phyloP scores from a whole-genome alignment of 371 early-diverging fungal species.

The Mortierella sp. region DNA sequence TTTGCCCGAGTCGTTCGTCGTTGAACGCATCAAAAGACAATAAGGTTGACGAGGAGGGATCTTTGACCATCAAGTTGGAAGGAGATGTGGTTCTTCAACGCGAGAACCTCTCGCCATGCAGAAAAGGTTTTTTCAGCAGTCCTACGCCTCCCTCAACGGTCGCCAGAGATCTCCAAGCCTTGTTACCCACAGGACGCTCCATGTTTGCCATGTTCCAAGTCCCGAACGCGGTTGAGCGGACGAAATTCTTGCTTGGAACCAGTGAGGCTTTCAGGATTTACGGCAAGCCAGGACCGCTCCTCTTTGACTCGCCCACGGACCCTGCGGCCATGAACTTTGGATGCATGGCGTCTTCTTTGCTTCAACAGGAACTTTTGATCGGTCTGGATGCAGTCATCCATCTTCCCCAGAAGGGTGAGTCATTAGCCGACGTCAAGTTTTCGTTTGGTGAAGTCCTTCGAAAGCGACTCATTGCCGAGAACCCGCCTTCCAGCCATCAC shows the following conservation, averaged over 20 bases:
- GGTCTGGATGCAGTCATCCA: slow-evolving; percentile 50
- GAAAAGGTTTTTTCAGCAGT: slow-evolving; percentile 42
- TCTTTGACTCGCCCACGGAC: slow-evolving; percentile 47
- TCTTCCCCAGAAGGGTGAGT: slow-evolving; percentile 45
- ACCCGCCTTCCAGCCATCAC: slow-evolving; percentile 21
- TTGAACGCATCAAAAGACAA: slow-evolving; percentile 43
- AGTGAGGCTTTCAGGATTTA: slow-evolving; percentile 53
- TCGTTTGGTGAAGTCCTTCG: slow-evolving; percentile 48
- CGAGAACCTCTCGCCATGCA: slow-evolving; percentile 26
- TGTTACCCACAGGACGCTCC: slow-evolving; percentile 40
- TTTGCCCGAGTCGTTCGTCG: slow-evolving; percentile 68
- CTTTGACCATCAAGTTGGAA: slow-evolving; percentile 54
- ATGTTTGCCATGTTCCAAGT: slow-evolving; percentile 53
- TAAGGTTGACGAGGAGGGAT: slow-evolving; percentile 52
- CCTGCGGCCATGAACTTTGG: slow-evolving; percentile 55
- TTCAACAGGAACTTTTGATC: slow-evolving; percentile 54
- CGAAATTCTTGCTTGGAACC: slow-evolving; percentile 44
- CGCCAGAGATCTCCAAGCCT: slow-evolving; percentile 31
- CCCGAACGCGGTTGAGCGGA: slow-evolving; percentile 36
- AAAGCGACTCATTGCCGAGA: slow-evolving; percentile 47
- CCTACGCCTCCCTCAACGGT: slow-evolving; percentile 29
- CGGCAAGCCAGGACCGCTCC: slow-evolving; percentile 46
- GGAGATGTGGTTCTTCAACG: slow-evolving; percentile 55
- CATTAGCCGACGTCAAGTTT: slow-evolving; percentile 52
- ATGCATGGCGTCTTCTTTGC: slow-evolving; percentile 50